phyloP scores from a whole-genome alignment of 2,329 filamentous ascomycete genomes.

The Penicillium olsonii region DNA sequence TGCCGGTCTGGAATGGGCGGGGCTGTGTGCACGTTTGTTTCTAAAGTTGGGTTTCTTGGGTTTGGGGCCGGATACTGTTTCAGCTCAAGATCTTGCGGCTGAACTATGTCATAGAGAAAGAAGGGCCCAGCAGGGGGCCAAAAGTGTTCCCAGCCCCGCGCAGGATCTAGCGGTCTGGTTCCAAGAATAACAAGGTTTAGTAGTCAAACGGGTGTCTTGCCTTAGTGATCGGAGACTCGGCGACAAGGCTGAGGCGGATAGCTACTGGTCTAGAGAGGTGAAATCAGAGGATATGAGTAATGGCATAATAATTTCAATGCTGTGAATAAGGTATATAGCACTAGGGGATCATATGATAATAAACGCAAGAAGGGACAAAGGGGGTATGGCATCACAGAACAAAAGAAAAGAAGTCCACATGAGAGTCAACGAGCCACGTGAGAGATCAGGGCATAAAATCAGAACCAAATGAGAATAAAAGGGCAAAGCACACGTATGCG shows the following conservation, averaged over 20 bases:
- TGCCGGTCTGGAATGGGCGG: background rate
- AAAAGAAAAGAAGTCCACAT: constrained; percentile 4
- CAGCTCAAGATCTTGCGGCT: constrained; percentile 3
- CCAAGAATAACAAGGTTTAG: background rate
- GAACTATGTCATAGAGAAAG: background rate
- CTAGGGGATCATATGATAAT: constrained; percentile 3
- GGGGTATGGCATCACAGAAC: constrained; percentile 12
- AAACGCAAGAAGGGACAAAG: constrained; percentile 4
- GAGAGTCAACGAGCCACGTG: background rate
- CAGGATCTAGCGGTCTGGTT: background rate
- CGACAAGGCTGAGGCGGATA: background rate
- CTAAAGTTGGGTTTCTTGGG: background rate
- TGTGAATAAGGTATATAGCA: constrained; percentile 10
- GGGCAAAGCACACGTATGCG: constrained; percentile 15
- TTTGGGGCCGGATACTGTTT: background rate
- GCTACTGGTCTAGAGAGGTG: background rate
- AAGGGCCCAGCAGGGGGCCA: background rate
- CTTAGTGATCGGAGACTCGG: background rate
- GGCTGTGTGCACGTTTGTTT: background rate
- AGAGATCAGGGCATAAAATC: constrained; percentile 6
- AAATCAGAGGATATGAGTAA: background rate
- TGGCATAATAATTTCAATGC: constrained; percentile 1
- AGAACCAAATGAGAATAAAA: constrained; percentile 1
- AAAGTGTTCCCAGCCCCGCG: constrained; percentile 2
- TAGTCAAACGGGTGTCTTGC: background rate